Evolutionary conservation across 2,329 filamentous ascomycete genomes (phyloP).

Genomic region (Aspergillus sp.): DNA sequence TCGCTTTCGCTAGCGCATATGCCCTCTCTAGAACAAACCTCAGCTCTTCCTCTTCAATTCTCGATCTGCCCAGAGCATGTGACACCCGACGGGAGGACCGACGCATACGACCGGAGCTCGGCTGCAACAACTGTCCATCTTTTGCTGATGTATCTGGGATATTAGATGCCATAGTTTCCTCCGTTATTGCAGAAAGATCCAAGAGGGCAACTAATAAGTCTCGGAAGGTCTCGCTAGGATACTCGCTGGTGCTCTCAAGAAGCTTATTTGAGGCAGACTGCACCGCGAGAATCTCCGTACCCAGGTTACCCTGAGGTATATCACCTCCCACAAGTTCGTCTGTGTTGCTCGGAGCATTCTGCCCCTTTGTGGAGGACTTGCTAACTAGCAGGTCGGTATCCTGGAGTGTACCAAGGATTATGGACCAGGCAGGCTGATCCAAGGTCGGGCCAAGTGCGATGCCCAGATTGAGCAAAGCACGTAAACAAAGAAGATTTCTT

Average conservation of each 20-base stretch:
- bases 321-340: constrained; percentile 44
- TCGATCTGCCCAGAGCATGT: constrained; percentile 44
- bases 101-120: constrained; percentile 37
- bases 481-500: constrained; percentile 84
- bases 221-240: constrained; percentile 79
- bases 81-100: constrained; percentile 47
- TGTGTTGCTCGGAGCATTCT: constrained; percentile 29
- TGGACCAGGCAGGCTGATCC: constrained; percentile 77
- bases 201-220: constrained; percentile 78
- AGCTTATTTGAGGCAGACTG: constrained; percentile 84
- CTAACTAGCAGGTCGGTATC: constrained; percentile 87
- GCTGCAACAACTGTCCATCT: constrained; percentile 28
- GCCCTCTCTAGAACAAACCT: constrained; percentile 71
- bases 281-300: constrained; percentile 81
- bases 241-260: constrained; percentile 90
- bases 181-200: constrained; percentile 60
- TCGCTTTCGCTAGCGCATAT: constrained; percentile 73
- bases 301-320: constrained; percentile 67
- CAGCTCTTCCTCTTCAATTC: constrained; percentile 49
- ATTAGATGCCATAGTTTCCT: constrained; percentile 53
- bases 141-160: constrained; percentile 60
- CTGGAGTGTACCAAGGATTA: constrained; percentile 88
- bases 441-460: constrained; percentile 92
- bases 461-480: constrained; percentile 90
- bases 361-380: constrained; percentile 38